Conservation (phyloP, 345 rosid species). For the Populus alba region DNA sequence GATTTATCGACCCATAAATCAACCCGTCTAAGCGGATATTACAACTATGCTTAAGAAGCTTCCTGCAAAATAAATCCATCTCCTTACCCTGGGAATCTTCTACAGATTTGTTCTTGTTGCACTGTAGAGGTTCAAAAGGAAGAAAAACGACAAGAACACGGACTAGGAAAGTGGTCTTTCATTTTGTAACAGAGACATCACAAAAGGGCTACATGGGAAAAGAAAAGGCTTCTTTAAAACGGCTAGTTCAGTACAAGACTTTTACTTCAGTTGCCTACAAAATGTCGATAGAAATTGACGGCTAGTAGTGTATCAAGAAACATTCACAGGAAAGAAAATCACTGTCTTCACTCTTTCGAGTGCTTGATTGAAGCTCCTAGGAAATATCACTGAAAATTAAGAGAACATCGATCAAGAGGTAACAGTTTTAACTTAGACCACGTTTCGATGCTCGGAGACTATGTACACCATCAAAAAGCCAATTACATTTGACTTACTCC, state of each 20-base stretch:
- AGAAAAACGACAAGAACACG: background rate
- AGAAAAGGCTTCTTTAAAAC: no score
- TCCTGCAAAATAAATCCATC: background rate
- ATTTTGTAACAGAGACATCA: no score
- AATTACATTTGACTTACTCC: conserved; percentile 51
- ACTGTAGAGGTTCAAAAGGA: background rate
- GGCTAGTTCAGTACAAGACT: no score
- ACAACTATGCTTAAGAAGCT: background rate
- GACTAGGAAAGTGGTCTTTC: no score
- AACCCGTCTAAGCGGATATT: no score
- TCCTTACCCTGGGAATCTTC: background rate
- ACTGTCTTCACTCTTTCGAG: background rate
- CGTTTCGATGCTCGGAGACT: conserved; percentile 22
- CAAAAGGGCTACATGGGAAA: no score
- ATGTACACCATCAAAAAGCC: conserved; percentile 37
- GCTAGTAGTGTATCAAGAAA: no score
- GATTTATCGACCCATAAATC: no score
- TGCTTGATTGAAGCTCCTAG: no score
- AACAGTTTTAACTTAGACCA: conserved; percentile 10
- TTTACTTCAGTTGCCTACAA: no score
- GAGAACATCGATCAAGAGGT: background rate
- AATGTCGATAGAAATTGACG: no score
- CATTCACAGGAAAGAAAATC: background rate
- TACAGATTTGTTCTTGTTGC: background rate
- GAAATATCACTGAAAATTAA: background rate